These are phyloP conservation scores for Vinca major DNA, from an alignment of 305 asterid genomes.

Conservation along the genomic window DNA sequence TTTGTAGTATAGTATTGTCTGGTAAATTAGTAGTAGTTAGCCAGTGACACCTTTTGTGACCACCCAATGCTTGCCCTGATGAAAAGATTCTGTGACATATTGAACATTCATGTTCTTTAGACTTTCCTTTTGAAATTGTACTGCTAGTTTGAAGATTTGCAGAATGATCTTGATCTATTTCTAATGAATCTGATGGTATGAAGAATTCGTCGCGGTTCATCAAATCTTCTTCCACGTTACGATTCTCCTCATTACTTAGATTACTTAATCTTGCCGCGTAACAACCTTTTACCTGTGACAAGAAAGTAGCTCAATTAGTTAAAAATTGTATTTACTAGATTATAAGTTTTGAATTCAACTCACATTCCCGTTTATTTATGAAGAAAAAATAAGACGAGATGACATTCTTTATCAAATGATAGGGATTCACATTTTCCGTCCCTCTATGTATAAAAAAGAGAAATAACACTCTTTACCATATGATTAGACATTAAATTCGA, in stretches of 20 bases:
- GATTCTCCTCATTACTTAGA: constrained; percentile 9
- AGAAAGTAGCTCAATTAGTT: too few species aligned
- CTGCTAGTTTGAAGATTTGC: too few species aligned
- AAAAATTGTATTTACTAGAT: too few species aligned
- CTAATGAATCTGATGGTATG: constrained; percentile 11
- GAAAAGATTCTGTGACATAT: constrained; percentile 60
- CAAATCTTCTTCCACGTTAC: constrained; percentile 16
- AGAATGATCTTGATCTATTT: not conserved
- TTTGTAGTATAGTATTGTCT: constrained; percentile 39
- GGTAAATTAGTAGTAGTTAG: constrained; percentile 31
- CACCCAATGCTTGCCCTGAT: constrained; percentile 78
- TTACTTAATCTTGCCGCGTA: constrained; percentile 34
- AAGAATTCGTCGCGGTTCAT: constrained; percentile 11
- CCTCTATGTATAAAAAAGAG: too few species aligned
- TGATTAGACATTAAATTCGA: too few species aligned
- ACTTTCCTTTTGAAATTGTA: constrained; percentile 17
- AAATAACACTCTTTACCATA: too few species aligned
- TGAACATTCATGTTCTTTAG: constrained; percentile 58
- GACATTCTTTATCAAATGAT: too few species aligned
- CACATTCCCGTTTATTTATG: too few species aligned
- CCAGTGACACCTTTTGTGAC: constrained; percentile 81
- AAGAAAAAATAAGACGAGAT: too few species aligned
- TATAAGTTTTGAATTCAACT: too few species aligned
- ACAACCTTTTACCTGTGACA: constrained; percentile 37
- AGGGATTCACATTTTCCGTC: too few species aligned